A percentile compares a stretch with the other conserved stretches of the same genome.
phyloP scores from a whole-genome alignment of 345 rosid genomes.

The Acer campestre region DNA sequence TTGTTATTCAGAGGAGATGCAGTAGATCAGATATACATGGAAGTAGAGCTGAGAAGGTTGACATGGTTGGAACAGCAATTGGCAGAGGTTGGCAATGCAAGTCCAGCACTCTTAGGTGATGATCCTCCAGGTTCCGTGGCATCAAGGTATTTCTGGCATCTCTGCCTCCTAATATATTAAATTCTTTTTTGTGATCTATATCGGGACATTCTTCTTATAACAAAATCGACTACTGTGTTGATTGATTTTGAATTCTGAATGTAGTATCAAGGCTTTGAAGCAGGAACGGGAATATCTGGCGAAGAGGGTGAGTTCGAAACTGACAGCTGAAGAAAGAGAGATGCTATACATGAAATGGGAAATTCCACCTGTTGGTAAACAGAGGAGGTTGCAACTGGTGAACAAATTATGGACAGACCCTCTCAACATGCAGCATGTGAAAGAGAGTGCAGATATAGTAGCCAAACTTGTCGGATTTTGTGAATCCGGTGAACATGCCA shows the following conservation, averaged over 20 bases:
- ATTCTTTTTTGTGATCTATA: too few relatives aligned
- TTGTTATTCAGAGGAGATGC: constrained; percentile 82
- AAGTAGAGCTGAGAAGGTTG: constrained; percentile 83
- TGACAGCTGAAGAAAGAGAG: constrained; percentile 78
- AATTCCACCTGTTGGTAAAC: constrained; percentile 74
- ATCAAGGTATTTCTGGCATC: constrained; percentile 44
- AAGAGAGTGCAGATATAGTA: constrained; percentile 77
- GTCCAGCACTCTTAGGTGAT: constrained; percentile 89
- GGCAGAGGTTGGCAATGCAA: constrained; percentile 94
- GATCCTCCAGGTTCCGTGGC: constrained; percentile 91
- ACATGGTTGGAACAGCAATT: constrained; percentile 94
- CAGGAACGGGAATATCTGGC: constrained; percentile 91
- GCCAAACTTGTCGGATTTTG: constrained; percentile 91
- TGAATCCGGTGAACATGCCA: constrained; percentile 68
- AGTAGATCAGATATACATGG: constrained; percentile 85
- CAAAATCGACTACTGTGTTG: background rate
- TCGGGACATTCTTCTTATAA: too few relatives aligned
- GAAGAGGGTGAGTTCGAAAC: constrained; percentile 74
- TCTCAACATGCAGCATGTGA: constrained; percentile 63
- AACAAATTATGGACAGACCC: constrained; percentile 93
- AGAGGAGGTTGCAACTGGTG: constrained; percentile 80
- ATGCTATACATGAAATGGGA: constrained; percentile 85
- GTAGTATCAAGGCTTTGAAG: constrained; percentile 77
- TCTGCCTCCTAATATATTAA: too few relatives aligned
- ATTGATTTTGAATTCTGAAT: constrained; percentile 4